Evolutionary conservation across 148 eudicot species (phyloP).

Genomic region (Selenicereus undatus): DNA sequence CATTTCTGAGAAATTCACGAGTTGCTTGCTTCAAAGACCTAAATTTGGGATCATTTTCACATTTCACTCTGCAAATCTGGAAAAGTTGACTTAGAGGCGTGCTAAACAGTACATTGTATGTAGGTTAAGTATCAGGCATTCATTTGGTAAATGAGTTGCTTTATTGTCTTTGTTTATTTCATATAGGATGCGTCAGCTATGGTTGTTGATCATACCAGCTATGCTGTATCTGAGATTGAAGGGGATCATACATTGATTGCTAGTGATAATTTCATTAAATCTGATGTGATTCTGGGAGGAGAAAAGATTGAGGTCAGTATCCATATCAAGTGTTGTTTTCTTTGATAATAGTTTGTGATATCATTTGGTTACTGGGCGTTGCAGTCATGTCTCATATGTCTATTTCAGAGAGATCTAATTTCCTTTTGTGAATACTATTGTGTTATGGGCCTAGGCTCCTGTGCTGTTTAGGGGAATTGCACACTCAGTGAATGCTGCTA

Average conservation of each 20-base stretch:
- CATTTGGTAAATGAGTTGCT: background rate
- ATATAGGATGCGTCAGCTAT: slow-evolving; percentile 53
- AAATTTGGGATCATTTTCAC: background rate
- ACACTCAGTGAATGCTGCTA: slow-evolving; percentile 55
- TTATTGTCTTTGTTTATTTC: slow-evolving; percentile 3
- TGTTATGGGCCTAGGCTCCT: slow-evolving; percentile 44
- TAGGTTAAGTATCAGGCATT: background rate
- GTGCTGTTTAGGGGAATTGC: slow-evolving; percentile 61
- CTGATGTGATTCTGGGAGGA: slow-evolving; percentile 57
- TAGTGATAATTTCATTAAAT: slow-evolving; percentile 43
- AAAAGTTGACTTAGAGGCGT: too few relatives aligned
- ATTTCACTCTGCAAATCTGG: too few relatives aligned
- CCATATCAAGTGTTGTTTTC: background rate
- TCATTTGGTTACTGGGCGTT: too few relatives aligned
- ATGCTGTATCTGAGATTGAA: slow-evolving; percentile 49
- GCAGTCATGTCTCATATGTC: background rate
- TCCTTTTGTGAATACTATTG: slow-evolving; percentile 8
- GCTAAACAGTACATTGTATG: too few relatives aligned
- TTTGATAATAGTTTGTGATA: too few relatives aligned
- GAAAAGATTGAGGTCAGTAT: slow-evolving; percentile 52
- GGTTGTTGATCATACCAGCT: slow-evolving; percentile 64
- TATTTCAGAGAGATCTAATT: background rate
- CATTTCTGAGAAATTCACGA: background rate
- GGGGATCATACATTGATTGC: slow-evolving; percentile 71
- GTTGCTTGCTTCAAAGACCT: background rate